phyloP scores from a whole-genome alignment of 139 green algal species.

The Tetradesmus lagerheimii region DNA sequence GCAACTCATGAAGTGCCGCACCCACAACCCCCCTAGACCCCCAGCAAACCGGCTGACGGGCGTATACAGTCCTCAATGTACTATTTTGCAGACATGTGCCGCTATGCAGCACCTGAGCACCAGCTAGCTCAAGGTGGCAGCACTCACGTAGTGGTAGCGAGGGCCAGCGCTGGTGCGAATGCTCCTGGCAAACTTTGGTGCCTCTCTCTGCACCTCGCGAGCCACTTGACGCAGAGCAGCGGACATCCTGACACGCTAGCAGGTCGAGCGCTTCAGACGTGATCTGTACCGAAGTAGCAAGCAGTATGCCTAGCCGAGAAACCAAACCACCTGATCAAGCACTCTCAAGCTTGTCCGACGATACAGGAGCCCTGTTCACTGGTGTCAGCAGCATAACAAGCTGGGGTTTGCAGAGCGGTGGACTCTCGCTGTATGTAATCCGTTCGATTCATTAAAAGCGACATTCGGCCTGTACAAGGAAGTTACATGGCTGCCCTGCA shows the following conservation, averaged over 20 bases:
- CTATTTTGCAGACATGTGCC: neutral
- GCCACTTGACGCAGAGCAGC: conserved; percentile 36
- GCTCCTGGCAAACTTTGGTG: conserved; percentile 37
- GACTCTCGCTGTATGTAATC: no score
- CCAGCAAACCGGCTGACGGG: neutral
- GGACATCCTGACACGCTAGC: conserved; percentile 30
- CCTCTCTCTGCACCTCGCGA: conserved; percentile 39
- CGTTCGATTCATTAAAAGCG: no score
- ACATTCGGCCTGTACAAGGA: no score
- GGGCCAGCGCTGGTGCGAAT: conserved; percentile 41
- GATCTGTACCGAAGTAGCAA: neutral
- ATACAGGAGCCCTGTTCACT: neutral
- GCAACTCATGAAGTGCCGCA: neutral
- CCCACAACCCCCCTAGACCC: neutral
- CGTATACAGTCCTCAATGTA: neutral
- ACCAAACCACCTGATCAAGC: neutral
- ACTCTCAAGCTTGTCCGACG: neutral
- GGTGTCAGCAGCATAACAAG: neutral
- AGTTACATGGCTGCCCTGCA: neutral
- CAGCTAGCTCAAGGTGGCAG: neutral
- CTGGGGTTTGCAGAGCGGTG: neutral
- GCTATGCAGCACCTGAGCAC: neutral
- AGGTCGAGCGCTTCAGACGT: neutral
- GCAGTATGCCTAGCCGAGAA: neutral
- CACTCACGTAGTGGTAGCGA: conserved; percentile 12